Evolutionary conservation across 2,329 filamentous ascomycete genomes (phyloP).

Genomic region (Cladosporium colombiae): DNA sequence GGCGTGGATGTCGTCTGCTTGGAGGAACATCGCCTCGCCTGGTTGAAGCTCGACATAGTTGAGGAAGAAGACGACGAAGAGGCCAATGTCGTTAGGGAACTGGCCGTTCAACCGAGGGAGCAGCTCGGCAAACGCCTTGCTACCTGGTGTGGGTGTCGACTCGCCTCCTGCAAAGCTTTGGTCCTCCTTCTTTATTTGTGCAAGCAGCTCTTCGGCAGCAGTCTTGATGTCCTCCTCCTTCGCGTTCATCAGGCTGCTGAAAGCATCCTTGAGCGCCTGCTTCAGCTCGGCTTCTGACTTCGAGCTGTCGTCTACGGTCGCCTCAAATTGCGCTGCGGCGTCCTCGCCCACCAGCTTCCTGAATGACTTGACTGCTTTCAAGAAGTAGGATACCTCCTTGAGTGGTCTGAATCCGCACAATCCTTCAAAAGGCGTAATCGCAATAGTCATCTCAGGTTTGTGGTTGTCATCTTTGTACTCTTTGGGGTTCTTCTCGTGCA

Average conservation of each 20-base stretch:
- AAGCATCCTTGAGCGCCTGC: constrained; percentile 71
- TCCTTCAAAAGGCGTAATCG: constrained; percentile 92
- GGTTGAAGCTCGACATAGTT: constrained; percentile 88
- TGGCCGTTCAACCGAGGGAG: constrained; percentile 75
- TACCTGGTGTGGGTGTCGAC: constrained; percentile 67
- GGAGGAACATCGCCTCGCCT: constrained; percentile 93
- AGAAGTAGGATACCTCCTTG: constrained; percentile 81
- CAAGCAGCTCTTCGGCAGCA: constrained; percentile 69
- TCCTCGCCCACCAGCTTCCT: constrained; percentile 51
- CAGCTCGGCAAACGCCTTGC: constrained; percentile 72
- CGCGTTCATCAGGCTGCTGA: constrained; percentile 79
- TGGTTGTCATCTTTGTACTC: constrained; percentile 99
- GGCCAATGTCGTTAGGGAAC: constrained; percentile 86
- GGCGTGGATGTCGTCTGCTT: constrained; percentile 95
- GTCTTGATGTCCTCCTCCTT: constrained; percentile 64
- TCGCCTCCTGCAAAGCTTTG: constrained; percentile 69
- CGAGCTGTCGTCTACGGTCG: constrained; percentile 54
- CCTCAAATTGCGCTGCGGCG: constrained; percentile 47
- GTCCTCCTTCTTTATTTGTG: constrained; percentile 67
- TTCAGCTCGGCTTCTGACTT: constrained; percentile 65
- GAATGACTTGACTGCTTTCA: constrained; percentile 62
- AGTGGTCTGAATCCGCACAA: constrained; percentile 93
- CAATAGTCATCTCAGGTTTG: constrained; percentile 99
- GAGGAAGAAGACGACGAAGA: constrained; percentile 95
- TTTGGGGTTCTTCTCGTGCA: constrained; percentile 82